Evolutionary conservation across 2,329 filamentous ascomycete genomes (phyloP).

Genomic region (Dothiorella sarmentorum): DNA sequence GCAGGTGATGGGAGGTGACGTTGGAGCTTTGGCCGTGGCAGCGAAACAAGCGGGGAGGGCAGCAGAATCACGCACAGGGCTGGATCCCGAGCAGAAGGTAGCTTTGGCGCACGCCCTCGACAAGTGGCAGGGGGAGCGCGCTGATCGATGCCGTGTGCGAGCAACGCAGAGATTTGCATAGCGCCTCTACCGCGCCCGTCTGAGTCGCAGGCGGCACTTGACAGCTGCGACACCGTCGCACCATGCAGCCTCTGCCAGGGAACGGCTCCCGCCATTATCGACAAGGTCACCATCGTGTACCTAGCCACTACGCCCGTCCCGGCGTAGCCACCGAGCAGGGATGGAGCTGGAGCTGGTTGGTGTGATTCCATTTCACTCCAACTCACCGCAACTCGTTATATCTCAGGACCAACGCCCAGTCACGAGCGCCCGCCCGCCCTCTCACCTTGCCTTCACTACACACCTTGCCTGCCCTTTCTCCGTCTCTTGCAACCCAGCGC

Average conservation of each 20-base stretch:
- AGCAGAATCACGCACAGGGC: neutral
- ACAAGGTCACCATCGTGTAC: conserved; percentile 11
- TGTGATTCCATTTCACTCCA: conserved; percentile 19
- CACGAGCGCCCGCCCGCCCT: conserved; percentile 11
- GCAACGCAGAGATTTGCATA: conserved; percentile 16
- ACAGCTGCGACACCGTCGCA: conserved; percentile 16
- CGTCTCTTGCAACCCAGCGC: neutral
- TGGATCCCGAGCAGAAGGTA: conserved; percentile 7
- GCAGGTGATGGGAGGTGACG: conserved; percentile 11
- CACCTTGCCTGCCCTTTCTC: neutral
- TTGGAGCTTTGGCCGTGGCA: neutral
- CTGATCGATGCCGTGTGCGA: conserved; percentile 14
- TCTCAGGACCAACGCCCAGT: conserved; percentile 11
- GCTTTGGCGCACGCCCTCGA: conserved; percentile 10
- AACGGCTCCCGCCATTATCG: conserved; percentile 18
- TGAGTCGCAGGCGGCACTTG: conserved; percentile 16
- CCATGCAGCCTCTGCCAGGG: conserved; percentile 16
- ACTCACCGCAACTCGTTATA: conserved; percentile 20
- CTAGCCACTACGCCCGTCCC: conserved; percentile 14
- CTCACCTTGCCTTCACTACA: neutral
- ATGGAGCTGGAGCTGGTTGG: conserved; percentile 18
- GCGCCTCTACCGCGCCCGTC: conserved; percentile 9
- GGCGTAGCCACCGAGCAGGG: conserved; percentile 17
- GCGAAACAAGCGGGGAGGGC: conserved; percentile 4
- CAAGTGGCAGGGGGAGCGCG: neutral